These are phyloP conservation scores for Phialophora expanda DNA, from an alignment of 2,329 filamentous ascomycete genomes.

Conservation along the genomic window DNA sequence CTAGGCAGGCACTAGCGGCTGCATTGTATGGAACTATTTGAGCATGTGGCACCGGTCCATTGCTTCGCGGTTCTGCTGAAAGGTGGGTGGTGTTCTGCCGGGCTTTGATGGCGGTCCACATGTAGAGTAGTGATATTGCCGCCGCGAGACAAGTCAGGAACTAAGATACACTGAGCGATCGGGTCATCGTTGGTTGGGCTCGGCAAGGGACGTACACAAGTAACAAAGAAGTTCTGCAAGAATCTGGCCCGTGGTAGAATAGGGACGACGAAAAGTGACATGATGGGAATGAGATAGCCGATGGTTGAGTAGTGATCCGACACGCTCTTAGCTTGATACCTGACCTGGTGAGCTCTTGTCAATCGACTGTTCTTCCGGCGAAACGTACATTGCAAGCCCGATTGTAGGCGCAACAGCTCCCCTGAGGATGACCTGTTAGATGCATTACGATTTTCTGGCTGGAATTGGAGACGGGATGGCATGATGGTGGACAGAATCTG, in stretches of 20 bases:
- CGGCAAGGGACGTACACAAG: conserved; percentile 50
- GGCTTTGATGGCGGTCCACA: conserved; percentile 70
- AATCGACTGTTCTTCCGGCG: background rate
- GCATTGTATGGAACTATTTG: conserved; percentile 65
- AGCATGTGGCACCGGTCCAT: conserved; percentile 29
- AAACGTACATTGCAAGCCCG: conserved; percentile 30
- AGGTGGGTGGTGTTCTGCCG: conserved; percentile 62
- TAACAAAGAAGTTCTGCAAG: conserved; percentile 70
- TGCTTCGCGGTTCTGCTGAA: conserved; percentile 22
- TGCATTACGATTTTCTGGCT: background rate
- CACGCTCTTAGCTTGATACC: conserved; percentile 61
- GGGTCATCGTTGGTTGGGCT: background rate
- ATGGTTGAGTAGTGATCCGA: conserved; percentile 48
- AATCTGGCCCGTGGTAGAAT: conserved; percentile 75
- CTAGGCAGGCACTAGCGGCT: conserved; percentile 72
- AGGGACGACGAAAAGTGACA: conserved; percentile 68
- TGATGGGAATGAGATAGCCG: conserved; percentile 69
- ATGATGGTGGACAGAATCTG: background rate
- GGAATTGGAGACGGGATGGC: conserved; percentile 1
- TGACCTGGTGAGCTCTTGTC: conserved; percentile 13
- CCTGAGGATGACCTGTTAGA: conserved; percentile 22
- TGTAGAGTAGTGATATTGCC: conserved; percentile 66
- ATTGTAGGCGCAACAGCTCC: conserved; percentile 31
- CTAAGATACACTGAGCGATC: conserved; percentile 18
- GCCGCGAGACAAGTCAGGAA: conserved; percentile 62